These are phyloP conservation scores for Tylopilus balloui DNA, from an alignment of 768 basidiomycete species.

Conservation along the genomic window DNA sequence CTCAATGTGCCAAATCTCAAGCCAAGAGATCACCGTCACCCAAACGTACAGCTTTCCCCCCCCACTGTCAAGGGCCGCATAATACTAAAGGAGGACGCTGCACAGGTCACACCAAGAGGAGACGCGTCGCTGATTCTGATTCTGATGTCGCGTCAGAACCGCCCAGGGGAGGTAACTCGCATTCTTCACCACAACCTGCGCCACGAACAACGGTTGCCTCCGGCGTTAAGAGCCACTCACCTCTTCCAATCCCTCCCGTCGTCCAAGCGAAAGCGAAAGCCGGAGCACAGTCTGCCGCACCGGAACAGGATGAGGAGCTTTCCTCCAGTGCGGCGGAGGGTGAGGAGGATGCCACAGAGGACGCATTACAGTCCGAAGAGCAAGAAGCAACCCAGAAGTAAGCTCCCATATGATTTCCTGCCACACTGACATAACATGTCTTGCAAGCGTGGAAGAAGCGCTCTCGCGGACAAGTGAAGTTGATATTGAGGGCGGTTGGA, in stretches of 20 bases:
- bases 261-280: constrained; percentile 20
- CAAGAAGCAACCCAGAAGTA: constrained; percentile 64
- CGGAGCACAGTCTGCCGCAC: constrained; percentile 8
- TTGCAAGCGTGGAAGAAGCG: constrained; percentile 61
- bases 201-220: constrained; percentile 1
- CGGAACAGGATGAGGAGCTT: constrained; percentile 32
- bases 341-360: constrained; percentile 38
- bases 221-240: neutral
- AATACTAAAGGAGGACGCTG: neutral
- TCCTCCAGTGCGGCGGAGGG: constrained; percentile 34
- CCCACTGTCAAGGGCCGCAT: neutral
- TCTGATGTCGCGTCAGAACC: constrained; percentile 32
- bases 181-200: neutral
- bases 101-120: constrained; percentile 42
- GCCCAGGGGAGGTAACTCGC: neutral
- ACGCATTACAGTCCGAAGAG: constrained; percentile 41
- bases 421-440: constrained; percentile 1
- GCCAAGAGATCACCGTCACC: constrained; percentile 30
- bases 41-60: constrained; percentile 12
- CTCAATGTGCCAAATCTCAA: constrained; percentile 31
- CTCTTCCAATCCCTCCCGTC: constrained; percentile 3
- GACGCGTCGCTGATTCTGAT: constrained; percentile 52
- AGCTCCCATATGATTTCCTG: constrained; percentile 8
- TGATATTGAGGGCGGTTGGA: constrained; percentile 81
- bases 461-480: constrained; percentile 59